Base-by-base conservation (phyloP, 345 rosid genomes). In the Gossypium turneri region DNA sequence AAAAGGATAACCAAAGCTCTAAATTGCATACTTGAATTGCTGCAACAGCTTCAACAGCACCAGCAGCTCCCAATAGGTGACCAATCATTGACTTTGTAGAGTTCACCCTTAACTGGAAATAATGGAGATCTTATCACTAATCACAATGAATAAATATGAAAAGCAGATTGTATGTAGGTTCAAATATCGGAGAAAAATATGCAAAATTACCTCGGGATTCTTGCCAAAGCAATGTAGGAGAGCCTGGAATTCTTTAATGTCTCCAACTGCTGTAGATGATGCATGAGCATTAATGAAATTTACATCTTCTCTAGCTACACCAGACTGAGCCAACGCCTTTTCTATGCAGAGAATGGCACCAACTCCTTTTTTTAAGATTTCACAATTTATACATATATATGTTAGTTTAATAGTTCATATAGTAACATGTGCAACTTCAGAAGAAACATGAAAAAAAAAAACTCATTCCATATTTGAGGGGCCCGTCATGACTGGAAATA, bases 61-160 rank as follows among this genome's bases (percentile, higher is more conserved):
- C 98, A 77, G 98, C 88, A 70, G 97, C 98, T 70, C 98, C 98
- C 51, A 94, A 81, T 74, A 91, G 77, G 87, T 94, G 98, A 56
- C 98, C 98, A 13, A 88, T 90, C 98, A 94, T 91, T 45, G 98
- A 94, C 79, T 92, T 94, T 41, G 98, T 92, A 68, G 98, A 90
- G 77, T 94, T 94, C 76, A 94, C 85, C 77, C 76, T 88, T 71
- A 94, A 74, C 98, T 94, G 85, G 55, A 74, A 78, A 64, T 51
- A 79, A 52, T 5, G 45, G 62, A 66, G 76, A 75, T 61, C 52
- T 71, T 47, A 29, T 79, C 47, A 77, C 75, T n/a, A 59, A 70
- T 43, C 70, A 56, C 5, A 74, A 81, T 20, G 51, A 27, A 43
- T 53, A 57, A 73, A 43, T 45, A 29, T 41, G 27, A 52, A 48